These are phyloP conservation scores for Houttuynia cordata DNA, from an alignment of 164 flowering plant genomes.

Conservation along the genomic window DNA sequence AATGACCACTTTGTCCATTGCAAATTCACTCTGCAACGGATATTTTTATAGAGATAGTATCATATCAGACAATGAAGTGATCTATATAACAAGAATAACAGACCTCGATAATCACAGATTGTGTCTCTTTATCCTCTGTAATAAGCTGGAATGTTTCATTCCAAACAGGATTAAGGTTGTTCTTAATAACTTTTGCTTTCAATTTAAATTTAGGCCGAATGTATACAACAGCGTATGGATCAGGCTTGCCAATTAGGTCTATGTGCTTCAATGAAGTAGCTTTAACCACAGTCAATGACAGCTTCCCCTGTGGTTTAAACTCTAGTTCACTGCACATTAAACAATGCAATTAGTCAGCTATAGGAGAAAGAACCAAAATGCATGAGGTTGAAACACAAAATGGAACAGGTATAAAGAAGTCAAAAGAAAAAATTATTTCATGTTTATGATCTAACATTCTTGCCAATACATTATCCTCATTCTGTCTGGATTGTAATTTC, in stretches of 20 bases:
- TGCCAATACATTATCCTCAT: too few species aligned
- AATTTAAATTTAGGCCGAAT: constrained; percentile 76
- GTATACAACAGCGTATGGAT: constrained; percentile 68
- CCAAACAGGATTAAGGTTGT: constrained; percentile 95
- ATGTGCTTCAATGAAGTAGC: constrained; percentile 84
- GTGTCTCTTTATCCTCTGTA: constrained; percentile 96
- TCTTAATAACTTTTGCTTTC: constrained; percentile 64
- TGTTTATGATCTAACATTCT: too few species aligned
- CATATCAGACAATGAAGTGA: neutral
- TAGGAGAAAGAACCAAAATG: too few species aligned
- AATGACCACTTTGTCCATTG: neutral
- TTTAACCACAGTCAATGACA: constrained; percentile 52
- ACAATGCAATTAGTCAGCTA: neutral
- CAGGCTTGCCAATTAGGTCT: constrained; percentile 98
- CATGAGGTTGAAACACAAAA: neutral
- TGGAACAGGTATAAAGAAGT: too few species aligned
- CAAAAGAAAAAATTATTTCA: neutral
- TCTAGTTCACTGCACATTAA: constrained; percentile 77
- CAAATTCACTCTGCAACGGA: neutral
- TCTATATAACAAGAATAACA: neutral
- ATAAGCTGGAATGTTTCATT: constrained; percentile 75
- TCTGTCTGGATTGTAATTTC: too few species aligned
- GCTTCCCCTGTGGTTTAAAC: constrained; percentile 87
- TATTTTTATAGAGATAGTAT: neutral
- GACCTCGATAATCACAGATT: constrained; percentile 78